phyloP scores from a whole-genome alignment of 176 grass and related monocot genomes.

The Oryza coarctata region DNA sequence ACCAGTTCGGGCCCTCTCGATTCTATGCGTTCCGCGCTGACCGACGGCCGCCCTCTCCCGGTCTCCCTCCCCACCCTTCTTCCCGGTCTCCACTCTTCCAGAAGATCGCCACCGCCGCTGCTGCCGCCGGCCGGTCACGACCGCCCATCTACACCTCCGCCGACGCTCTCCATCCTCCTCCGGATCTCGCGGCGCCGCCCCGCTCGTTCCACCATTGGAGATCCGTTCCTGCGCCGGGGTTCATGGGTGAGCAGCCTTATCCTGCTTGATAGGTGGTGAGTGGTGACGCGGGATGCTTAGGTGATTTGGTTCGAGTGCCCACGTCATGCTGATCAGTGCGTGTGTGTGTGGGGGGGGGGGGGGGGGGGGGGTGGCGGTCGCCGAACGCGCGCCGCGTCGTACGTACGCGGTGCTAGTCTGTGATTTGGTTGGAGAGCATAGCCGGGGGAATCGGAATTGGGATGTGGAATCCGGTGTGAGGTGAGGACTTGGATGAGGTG shows the following conservation, averaged over 20 bases:
- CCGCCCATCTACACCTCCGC: background rate
- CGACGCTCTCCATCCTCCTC: background rate
- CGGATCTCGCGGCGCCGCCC: conserved; percentile 13
- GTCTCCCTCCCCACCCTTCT: background rate
- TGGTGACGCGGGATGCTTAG: background rate
- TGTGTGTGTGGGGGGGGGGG: too few relatives aligned
- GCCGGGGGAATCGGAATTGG: background rate
- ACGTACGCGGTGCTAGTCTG: background rate
- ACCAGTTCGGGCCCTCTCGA: background rate
- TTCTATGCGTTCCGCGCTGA: background rate
- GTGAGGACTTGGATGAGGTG: background rate
- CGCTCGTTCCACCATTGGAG: background rate
- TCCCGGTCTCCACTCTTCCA: conserved; percentile 12
- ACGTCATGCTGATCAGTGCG: background rate
- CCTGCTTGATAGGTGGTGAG: too few relatives aligned
- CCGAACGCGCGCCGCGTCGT: background rate
- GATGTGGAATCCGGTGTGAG: background rate
- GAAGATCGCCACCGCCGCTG: background rate
- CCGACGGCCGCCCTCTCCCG: background rate
- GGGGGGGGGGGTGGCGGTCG: background rate
- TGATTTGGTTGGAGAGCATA: background rate
- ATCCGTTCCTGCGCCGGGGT: background rate
- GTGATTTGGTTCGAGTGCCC: background rate
- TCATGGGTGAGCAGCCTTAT: conserved; percentile 26
- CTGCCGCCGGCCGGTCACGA: background rate